Base-by-base conservation (phyloP, 2,329 filamentous ascomycete species). In the Monosporascus sp. region DNA sequence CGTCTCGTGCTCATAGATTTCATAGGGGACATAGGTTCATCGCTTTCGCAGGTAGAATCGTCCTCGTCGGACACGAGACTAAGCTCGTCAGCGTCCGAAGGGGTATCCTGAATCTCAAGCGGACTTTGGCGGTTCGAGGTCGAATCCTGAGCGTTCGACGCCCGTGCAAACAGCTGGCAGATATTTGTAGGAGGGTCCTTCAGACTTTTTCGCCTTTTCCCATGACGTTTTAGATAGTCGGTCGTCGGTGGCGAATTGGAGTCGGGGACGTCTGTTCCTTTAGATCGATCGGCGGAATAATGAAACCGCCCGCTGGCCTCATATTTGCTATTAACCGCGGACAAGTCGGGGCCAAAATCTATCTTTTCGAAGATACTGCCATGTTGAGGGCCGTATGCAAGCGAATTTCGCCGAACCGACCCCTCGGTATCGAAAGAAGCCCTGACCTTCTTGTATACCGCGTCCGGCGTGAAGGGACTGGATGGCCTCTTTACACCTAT, bases 241-340 rank as follows among this genome's bases (percentile, higher is more conserved):
- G 77, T 76, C 17, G 74, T 76, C 2, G 77, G 72, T 7, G 77
- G 70, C 17, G 65, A 65, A 16, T 70, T 69, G 5, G 63, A 58
- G 26, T 67, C 65, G 26, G 61, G 41, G 59, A 58, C 41, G 60
- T 70, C 69, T 55, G 46, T 63, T 65, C 41, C 68, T 63, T 43
- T 63, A 35, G 51, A 65, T 61, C 20, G 68, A 63, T 60, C 70
- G 64, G 49, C 64, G 64, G 63, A 74, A 40, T 63, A 80, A 54
- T 79, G 75, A 55, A 80, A 85, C 2, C 76, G 72, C 16, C 81
- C 81, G 5, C 77, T 79, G 46, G 77, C 75, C 58, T 81, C 76
- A 57, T 85, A 85, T 58, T 84, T 84, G 57, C 78, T 81, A 57
- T 78, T 81, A 44, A 81, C 79, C 52, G 77, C 66, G 0, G 79